Evolutionary conservation across 441 rosid genomes (phyloP).

Genomic region (Euphorbia schlechtendalii): DNA sequence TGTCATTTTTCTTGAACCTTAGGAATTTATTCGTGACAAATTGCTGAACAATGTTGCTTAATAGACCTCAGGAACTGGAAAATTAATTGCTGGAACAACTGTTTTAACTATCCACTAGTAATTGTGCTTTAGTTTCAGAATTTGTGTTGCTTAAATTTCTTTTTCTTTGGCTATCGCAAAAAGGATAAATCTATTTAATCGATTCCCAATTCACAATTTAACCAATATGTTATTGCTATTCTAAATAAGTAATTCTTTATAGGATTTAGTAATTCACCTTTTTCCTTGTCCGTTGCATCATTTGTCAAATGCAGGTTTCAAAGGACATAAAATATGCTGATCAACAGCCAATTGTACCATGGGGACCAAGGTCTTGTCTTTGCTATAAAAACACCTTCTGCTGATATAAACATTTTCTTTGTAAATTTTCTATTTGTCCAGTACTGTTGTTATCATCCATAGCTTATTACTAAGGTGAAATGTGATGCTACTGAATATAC

Average conservation of each 20-base stretch:
- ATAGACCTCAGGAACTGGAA: background rate
- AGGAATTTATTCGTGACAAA: constrained; percentile 6
- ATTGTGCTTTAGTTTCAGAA: background rate
- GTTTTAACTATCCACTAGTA: background rate
- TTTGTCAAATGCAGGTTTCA: constrained; percentile 57
- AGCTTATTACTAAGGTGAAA: constrained; percentile 7
- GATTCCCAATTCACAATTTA: no score
- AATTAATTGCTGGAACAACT: background rate
- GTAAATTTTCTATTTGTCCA: background rate
- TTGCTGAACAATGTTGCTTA: background rate
- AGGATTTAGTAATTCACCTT: background rate
- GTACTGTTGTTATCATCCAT: constrained; percentile 4
- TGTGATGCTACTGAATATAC: background rate
- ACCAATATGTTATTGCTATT: background rate
- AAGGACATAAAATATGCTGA: constrained; percentile 95
- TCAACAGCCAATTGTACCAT: constrained; percentile 86
- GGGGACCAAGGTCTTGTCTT: constrained; percentile 82
- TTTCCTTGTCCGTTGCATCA: constrained; percentile 13
- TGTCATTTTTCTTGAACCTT: constrained; percentile 15
- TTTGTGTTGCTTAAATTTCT: background rate
- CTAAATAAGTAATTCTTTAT: background rate
- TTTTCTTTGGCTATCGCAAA: background rate
- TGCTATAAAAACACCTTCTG: constrained; percentile 1
- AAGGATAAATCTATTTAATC: no score
- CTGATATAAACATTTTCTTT: background rate